Base-by-base conservation (phyloP, 1,284 basidiomycete species). In the Cutaneotrichosporon daszewskae region DNA sequence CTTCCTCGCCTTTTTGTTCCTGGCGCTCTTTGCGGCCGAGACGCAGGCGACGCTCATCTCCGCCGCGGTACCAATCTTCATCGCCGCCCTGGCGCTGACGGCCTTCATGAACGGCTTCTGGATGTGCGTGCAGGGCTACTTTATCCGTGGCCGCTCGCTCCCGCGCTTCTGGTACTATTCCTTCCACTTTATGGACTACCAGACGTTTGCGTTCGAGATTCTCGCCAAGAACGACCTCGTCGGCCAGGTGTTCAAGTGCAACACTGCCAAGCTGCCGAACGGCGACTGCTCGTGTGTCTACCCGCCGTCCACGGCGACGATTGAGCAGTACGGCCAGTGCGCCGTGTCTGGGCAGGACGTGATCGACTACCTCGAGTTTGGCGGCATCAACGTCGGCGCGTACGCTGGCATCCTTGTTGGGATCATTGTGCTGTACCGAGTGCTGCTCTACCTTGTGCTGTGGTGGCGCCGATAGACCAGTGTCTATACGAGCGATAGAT, bases 101-200 rank as follows among this genome's bases (percentile, higher is more conserved):
- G 59, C 59, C 4, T 82, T 82, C 57, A 49, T 77, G 28, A 82
- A 82, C 55, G 80, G 80, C 0, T 77, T 81, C 48, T 81, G 78
- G 79, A 82, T 81, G 79, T 68, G 63, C 46, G 69, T 73, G 25
- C 55, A 57, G 35, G 57, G 57, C 8, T 54, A 49, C 45, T 47
- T 51, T 28, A 47, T 47, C 38, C 32, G 41, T 7, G 43, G 25
- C 9, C 45, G 49, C 28, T 47, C 42, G 2, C 45, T 51, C 10
- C 49, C 49, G 7, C 42, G 39, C 16, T 51, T 51, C 42, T 51
- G 49, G 49, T 44, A 35, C 35, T 49, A 44, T 31, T 33, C 38
- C 26, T 40, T 37, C 35, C 49, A 51, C 32, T 51, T 25, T 11
- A 38, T 44, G 35, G 74, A 77, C 51, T 77, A 73, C 42, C 66